Conservation (phyloP, 2,329 filamentous ascomycete genomes). For the Neonectria sp. region DNA sequence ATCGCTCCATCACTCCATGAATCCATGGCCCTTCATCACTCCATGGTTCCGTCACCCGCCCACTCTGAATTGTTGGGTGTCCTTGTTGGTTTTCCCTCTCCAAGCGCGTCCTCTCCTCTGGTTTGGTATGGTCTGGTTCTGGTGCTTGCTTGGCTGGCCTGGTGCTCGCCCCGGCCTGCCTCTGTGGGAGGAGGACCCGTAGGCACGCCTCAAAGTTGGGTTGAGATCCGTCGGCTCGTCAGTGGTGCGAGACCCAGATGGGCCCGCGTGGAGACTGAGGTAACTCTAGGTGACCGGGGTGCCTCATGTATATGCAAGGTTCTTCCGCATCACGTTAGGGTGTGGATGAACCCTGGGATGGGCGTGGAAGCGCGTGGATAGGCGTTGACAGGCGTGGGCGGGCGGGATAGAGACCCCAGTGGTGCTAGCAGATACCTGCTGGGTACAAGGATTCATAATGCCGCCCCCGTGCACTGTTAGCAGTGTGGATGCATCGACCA, state of each 20-base stretch:
- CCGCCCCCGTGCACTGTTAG: conserved; percentile 55
- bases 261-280: conserved; percentile 55
- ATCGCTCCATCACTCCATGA: background rate
- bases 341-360: conserved; percentile 27
- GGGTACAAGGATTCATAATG: conserved; percentile 49
- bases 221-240: conserved; percentile 57
- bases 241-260: conserved; percentile 58
- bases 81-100: conserved; percentile 16
- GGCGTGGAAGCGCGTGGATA: background rate
- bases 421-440: conserved; percentile 45
- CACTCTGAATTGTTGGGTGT: conserved; percentile 1
- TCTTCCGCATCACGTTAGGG: conserved; percentile 29
- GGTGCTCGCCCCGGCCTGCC: conserved; percentile 34
- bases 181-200: conserved; percentile 50
- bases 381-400: background rate
- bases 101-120: conserved; percentile 21
- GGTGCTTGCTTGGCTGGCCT: conserved; percentile 23
- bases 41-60: background rate
- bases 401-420: conserved; percentile 23
- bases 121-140: conserved; percentile 35
- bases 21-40: background rate
- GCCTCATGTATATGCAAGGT: conserved; percentile 53
- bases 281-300: conserved; percentile 52
- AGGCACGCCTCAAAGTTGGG: conserved; percentile 54
- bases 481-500: conserved; percentile 52